Evolutionary conservation across 2,329 filamentous ascomycete genomes (phyloP).

Genomic region (Fusarium continuum): DNA sequence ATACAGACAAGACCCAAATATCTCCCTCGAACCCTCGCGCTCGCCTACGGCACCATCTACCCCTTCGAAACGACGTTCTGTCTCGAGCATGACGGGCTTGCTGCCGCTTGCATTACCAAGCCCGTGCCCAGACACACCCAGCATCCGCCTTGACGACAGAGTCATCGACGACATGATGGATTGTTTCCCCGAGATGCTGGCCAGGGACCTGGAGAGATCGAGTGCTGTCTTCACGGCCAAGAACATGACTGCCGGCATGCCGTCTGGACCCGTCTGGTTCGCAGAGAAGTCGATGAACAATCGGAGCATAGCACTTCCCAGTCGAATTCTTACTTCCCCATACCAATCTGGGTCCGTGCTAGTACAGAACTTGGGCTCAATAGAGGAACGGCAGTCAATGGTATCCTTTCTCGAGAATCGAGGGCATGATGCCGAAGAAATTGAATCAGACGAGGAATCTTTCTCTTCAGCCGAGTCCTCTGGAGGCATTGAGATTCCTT

Average conservation of each 20-base stretch:
- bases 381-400: conserved; percentile 50
- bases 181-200: conserved; percentile 66
- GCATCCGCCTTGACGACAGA: conserved; percentile 36
- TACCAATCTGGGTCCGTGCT: conserved; percentile 45
- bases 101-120: conserved; percentile 50
- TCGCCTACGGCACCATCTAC: conserved; percentile 30
- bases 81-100: conserved; percentile 52
- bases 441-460: conserved; percentile 49
- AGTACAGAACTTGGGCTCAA: conserved; percentile 47
- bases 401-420: conserved; percentile 48
- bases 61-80: conserved; percentile 46
- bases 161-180: conserved; percentile 46
- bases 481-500: conserved; percentile 46
- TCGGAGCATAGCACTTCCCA: conserved; percentile 24
- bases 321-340: conserved; percentile 39
- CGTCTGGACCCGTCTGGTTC: conserved; percentile 50
- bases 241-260: conserved; percentile 63
- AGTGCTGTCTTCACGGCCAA: conserved; percentile 58
- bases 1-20: conserved; percentile 35
- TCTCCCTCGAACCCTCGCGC: conserved; percentile 3
- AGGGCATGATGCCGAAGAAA: conserved; percentile 31
- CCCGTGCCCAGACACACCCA: conserved; percentile 39
- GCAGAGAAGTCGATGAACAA: conserved; percentile 37
- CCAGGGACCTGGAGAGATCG: conserved; percentile 61
- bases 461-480: conserved; percentile 46